These are phyloP conservation scores for Microcos paniculata DNA, from an alignment of 345 rosid species.

Conservation along the genomic window DNA sequence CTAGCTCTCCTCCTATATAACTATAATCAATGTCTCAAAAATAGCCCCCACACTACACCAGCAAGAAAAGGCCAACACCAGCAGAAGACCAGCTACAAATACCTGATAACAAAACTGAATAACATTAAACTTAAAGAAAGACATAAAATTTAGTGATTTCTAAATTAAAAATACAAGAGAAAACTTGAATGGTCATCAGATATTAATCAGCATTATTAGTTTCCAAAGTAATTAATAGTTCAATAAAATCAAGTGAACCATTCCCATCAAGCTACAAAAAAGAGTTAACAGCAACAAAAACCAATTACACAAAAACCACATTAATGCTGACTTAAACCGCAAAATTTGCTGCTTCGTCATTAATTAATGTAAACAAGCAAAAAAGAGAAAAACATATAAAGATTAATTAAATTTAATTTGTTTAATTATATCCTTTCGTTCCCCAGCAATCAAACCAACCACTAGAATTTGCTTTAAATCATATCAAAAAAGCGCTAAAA, in stretches of 20 bases:
- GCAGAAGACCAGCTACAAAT: slow-evolving; percentile 16
- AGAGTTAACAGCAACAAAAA: background rate
- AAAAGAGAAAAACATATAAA: background rate
- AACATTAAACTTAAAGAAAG: background rate
- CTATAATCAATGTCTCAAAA: slow-evolving; percentile 18
- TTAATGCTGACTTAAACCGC: background rate
- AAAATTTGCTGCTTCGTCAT: background rate
- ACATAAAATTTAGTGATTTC: slow-evolving; percentile 5
- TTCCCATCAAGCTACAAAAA: background rate
- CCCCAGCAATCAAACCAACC: background rate
- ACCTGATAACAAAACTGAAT: slow-evolving; percentile 17
- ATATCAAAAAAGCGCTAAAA: background rate
- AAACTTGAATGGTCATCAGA: background rate
- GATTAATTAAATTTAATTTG: background rate
- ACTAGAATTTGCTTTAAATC: background rate
- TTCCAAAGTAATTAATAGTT: background rate
- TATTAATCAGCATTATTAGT: background rate
- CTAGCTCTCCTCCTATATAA: background rate
- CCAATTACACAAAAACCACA: background rate
- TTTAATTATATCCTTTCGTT: background rate
- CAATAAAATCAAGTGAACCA: background rate
- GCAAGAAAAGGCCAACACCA: slow-evolving; percentile 16
- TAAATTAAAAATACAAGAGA: background rate
- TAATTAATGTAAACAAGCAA: too few relatives aligned
- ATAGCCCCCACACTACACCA: slow-evolving; percentile 16